Conservation (phyloP, 1,284 basidiomycete genomes). For the Cryptococcus neoformans region DNA sequence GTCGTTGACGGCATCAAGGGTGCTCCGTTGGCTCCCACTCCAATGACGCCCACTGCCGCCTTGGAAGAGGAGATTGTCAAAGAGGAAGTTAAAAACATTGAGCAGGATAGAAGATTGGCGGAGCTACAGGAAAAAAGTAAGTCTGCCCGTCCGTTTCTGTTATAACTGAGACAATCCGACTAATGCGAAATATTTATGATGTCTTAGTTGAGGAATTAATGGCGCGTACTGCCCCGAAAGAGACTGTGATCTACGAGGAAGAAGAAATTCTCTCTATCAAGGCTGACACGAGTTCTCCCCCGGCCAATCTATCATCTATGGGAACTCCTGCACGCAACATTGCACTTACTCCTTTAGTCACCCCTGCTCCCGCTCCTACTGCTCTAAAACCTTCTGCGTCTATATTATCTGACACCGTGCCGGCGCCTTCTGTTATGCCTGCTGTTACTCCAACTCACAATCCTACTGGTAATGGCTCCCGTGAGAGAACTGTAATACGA, state of each 20-base stretch:
- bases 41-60: constrained; percentile 11
- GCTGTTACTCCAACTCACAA: neutral
- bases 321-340: neutral
- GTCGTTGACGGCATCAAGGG: constrained; percentile 42
- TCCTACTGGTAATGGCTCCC: constrained; percentile 9
- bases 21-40: constrained; percentile 24
- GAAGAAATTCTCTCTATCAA: constrained; percentile 11
- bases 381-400: neutral
- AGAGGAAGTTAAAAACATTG: constrained; percentile 28
- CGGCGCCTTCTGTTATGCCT: constrained; percentile 6
- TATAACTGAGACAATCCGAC: no score
- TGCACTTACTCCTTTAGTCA: neutral
- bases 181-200: neutral
- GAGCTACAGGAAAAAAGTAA: constrained; percentile 39
- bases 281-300: constrained; percentile 9
- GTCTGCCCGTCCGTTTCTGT: constrained; percentile 1
- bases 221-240: constrained; percentile 11
- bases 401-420: no score
- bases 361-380: neutral
- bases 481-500: constrained; percentile 29
- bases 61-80: constrained; percentile 16
- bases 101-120: constrained; percentile 39
- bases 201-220: constrained; percentile 35
- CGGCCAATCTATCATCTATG: constrained; percentile 3
- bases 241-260: constrained; percentile 12